Percentiles rank a stretch among this genome's conserved stretches.
phyloP scores from a whole-genome alignment of 1,284 basidiomycete genomes.

The Kwoniella shivajii region DNA sequence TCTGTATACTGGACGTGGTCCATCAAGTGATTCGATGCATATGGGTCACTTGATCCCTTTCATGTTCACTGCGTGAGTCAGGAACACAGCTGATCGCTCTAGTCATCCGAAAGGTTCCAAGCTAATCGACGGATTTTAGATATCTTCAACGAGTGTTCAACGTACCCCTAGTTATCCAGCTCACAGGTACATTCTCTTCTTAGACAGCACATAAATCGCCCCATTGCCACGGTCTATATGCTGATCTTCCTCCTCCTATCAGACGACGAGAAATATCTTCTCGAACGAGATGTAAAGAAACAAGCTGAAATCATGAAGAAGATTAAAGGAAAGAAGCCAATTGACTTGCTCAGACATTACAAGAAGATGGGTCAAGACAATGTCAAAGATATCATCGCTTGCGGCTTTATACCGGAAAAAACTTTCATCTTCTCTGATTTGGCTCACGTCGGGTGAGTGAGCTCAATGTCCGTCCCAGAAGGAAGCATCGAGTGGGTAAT shows the following conservation, averaged over 20 bases:
- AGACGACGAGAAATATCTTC: slow-evolving; percentile 99
- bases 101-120: neutral
- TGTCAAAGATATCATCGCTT: slow-evolving; percentile 93
- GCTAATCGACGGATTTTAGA: slow-evolving; percentile 53
- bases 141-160: slow-evolving; percentile 98
- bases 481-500: neutral
- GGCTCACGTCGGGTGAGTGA: slow-evolving; percentile 70
- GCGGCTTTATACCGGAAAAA: slow-evolving; percentile 88
- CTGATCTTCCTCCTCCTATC: neutral
- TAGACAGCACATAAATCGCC: neutral
- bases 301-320: slow-evolving; percentile 51
- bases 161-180: slow-evolving; percentile 89
- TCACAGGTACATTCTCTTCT: slow-evolving; percentile 67
- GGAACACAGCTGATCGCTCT: neutral
- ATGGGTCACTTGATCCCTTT: slow-evolving; percentile 98
- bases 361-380: slow-evolving; percentile 82
- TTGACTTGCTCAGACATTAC: slow-evolving; percentile 72
- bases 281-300: slow-evolving; percentile 74
- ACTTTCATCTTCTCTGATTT: slow-evolving; percentile 98
- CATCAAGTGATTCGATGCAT: slow-evolving; percentile 96
- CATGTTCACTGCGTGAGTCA: slow-evolving; percentile 88
- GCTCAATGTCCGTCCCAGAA: neutral
- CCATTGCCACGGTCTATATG: neutral
- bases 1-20: slow-evolving; percentile 96
- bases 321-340: slow-evolving; percentile 49